These are phyloP conservation scores for Smallanthus sonchifolius DNA, from an alignment of 129 eudicot species.

Conservation along the genomic window DNA sequence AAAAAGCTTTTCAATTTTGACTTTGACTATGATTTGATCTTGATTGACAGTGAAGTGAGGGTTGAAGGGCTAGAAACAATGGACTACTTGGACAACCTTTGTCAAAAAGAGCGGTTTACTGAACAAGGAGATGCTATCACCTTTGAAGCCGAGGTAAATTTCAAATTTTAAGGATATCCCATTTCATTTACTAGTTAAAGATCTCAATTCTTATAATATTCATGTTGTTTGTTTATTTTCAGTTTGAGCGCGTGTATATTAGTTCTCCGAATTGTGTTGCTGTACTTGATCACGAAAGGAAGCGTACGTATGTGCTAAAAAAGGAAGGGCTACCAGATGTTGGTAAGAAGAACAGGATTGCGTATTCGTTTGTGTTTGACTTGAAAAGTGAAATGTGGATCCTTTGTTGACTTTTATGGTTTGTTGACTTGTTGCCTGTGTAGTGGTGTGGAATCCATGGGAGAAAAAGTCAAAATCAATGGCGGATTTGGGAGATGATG, in stretches of 20 bases:
- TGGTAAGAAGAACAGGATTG: slow-evolving; percentile 39
- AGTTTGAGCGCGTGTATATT: slow-evolving; percentile 85
- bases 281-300: slow-evolving; percentile 81
- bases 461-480: slow-evolving; percentile 69
- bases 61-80: slow-evolving; percentile 95
- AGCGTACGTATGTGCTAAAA: slow-evolving; percentile 59
- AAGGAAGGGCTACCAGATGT: slow-evolving; percentile 90
- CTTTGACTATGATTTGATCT: slow-evolving; percentile 1
- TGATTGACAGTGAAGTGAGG: slow-evolving; percentile 74
- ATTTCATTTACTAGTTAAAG: neutral
- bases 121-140: slow-evolving; percentile 97
- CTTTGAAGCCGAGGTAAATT: slow-evolving; percentile 80
- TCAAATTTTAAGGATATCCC: neutral
- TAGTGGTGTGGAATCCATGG: slow-evolving; percentile 99
- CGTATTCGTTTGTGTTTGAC: neutral
- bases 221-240: slow-evolving; percentile 1
- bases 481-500: slow-evolving; percentile 73
- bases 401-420: neutral
- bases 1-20: neutral
- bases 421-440: neutral
- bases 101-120: slow-evolving; percentile 69
- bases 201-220: neutral
- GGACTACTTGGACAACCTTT: slow-evolving; percentile 76
- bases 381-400: neutral
- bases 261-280: slow-evolving; percentile 64